A percentile compares a stretch with the other conserved stretches of the same genome.
These are phyloP conservation scores for Drechslerella coelobrocha DNA, from an alignment of 2,329 filamentous ascomycete genomes.

Conservation along the genomic window DNA sequence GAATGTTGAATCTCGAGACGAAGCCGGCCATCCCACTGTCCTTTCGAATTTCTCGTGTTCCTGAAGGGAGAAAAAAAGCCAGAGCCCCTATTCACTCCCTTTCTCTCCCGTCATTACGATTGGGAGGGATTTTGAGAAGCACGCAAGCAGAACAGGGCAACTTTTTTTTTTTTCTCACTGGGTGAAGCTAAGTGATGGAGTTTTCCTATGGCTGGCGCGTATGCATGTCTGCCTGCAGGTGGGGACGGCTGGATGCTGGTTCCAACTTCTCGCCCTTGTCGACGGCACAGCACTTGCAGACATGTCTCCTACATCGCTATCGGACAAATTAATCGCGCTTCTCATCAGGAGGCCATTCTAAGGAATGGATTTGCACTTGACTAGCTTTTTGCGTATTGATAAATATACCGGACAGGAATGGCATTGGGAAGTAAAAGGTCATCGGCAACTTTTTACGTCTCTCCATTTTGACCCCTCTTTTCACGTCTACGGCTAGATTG, in stretches of 20 bases:
- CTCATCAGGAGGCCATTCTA: no score
- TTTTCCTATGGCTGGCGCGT: no score
- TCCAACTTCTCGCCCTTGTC: not conserved
- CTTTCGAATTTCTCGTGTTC: not conserved
- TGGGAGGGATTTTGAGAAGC: not conserved
- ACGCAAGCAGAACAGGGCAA: not conserved
- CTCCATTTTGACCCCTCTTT: no score
- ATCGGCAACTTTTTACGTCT: no score
- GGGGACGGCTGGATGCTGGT: not conserved
- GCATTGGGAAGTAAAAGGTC: no score
- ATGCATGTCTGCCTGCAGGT: slow-evolving; percentile 22
- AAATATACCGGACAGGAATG: no score
- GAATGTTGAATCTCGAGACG: slow-evolving; percentile 48
- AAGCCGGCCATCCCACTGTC: slow-evolving; percentile 11
- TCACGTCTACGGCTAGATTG: no score
- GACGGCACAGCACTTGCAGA: not conserved
- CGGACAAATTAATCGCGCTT: not conserved
- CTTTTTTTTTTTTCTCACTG: slow-evolving; percentile 31
- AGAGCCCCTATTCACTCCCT: slow-evolving; percentile 44
- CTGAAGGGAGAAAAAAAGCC: not conserved
- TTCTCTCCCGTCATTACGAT: slow-evolving; percentile 13
- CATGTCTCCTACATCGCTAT: no score
- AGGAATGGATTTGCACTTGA: no score
- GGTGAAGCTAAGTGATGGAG: no score
- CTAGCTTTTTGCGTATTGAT: no score